Conservation (phyloP, 1,139 yeast genomes). For the Barnettozyma hawaiiensis region DNA sequence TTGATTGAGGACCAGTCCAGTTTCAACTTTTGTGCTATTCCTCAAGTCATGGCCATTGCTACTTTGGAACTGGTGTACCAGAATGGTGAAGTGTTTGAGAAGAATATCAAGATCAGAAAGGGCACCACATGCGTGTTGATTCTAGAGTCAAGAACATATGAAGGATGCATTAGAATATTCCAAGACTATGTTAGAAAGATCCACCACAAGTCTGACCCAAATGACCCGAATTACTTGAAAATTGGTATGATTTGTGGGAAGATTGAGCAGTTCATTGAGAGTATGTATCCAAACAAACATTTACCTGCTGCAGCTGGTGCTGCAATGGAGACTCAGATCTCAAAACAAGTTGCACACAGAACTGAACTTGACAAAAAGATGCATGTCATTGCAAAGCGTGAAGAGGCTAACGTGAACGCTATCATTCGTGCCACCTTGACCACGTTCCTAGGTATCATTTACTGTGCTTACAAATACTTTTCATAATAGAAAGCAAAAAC, state of each 20-base stretch:
- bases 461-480: background rate
- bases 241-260: conserved; percentile 84
- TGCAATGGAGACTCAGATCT: conserved; percentile 35
- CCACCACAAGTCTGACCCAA: conserved; percentile 71
- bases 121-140: conserved; percentile 85
- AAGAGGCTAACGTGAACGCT: conserved; percentile 25
- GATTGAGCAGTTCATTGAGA: conserved; percentile 79
- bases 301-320: too few species aligned
- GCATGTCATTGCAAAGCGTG: conserved; percentile 24
- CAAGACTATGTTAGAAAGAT: conserved; percentile 66
- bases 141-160: conserved; percentile 64
- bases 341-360: conserved; percentile 34
- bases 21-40: conserved; percentile 92
- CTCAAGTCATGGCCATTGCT: conserved; percentile 98
- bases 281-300: conserved; percentile 52
- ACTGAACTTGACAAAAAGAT: conserved; percentile 27
- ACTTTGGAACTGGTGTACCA: conserved; percentile 82
- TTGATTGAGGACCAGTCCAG: conserved; percentile 75
- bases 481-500: background rate
- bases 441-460: conserved; percentile 2
- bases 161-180: conserved; percentile 73
- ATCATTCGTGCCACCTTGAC: background rate
- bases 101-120: conserved; percentile 81
- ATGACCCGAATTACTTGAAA: conserved; percentile 82
- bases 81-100: conserved; percentile 66